Evolutionary conservation across 306 rosid species (phyloP).

Genomic region (Mimosa bimucronata): DNA sequence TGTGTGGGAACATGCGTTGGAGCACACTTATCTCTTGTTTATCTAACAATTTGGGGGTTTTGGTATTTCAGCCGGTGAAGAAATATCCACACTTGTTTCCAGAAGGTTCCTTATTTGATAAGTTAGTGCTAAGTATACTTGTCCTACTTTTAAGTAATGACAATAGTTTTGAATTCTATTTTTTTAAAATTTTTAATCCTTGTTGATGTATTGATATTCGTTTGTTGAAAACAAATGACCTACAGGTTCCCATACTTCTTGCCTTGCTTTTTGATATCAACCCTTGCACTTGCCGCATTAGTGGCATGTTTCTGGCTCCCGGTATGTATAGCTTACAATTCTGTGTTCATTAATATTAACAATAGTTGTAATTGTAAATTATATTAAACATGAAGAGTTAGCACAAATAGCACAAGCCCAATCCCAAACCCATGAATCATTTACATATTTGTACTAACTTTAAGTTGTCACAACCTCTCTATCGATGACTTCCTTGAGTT

Average conservation of each 20-base stretch:
- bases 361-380: too few relatives aligned
- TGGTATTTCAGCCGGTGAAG: conserved; percentile 49
- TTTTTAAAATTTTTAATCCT: not conserved
- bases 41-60: conserved; percentile 20
- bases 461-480: too few relatives aligned
- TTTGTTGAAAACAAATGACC: conserved; percentile 3
- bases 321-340: conserved; percentile 32
- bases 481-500: too few relatives aligned
- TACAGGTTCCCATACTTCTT: conserved; percentile 56
- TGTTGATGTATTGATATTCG: conserved; percentile 1
- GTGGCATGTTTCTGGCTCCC: conserved; percentile 54
- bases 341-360: not conserved
- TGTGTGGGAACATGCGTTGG: too few relatives aligned
- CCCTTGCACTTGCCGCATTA: conserved; percentile 17
- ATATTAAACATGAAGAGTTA: too few relatives aligned
- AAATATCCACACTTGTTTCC: conserved; percentile 46
- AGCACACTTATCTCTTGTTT: not conserved
- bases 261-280: conserved; percentile 51
- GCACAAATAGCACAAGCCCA: too few relatives aligned
- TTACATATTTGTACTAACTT: too few relatives aligned
- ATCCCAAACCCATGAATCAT: too few relatives aligned
- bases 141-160: not conserved
- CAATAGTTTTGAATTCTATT: not conserved
- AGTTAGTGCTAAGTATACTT: conserved; percentile 47
- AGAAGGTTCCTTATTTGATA: conserved; percentile 65